Conservation (phyloP, 371 early-diverging fungal species). For the Mucor racemosus region DNA sequence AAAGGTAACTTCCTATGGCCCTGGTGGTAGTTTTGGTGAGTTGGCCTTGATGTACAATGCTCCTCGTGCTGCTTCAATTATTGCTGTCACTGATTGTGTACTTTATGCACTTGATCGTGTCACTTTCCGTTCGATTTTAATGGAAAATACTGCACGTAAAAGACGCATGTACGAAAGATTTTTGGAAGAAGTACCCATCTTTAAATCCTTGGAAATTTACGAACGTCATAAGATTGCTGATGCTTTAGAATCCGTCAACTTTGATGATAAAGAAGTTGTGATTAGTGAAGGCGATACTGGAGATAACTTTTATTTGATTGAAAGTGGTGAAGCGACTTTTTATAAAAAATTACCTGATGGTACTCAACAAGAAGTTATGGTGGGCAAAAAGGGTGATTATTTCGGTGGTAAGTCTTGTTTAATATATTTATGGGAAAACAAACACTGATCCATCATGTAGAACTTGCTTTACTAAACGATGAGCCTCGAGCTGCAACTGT, state of each 20-base stretch:
- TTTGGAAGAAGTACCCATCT: slow-evolving; percentile 84
- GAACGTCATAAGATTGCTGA: slow-evolving; percentile 95
- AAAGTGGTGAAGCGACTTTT: slow-evolving; percentile 81
- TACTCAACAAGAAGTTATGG: slow-evolving; percentile 61
- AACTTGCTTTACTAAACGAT: slow-evolving; percentile 88
- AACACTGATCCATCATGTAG: slow-evolving; percentile 27
- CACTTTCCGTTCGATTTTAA: slow-evolving; percentile 90
- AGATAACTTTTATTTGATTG: slow-evolving; percentile 83
- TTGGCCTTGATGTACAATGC: slow-evolving; percentile 98
- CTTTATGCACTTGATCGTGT: slow-evolving; percentile 95
- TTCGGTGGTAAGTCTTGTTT: slow-evolving; percentile 66
- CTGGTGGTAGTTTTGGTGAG: slow-evolving; percentile 96
- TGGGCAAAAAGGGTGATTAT: slow-evolving; percentile 81
- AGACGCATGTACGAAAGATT: slow-evolving; percentile 91
- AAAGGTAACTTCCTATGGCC: slow-evolving; percentile 76
- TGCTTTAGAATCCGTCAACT: slow-evolving; percentile 81
- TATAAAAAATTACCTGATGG: slow-evolving; percentile 59
- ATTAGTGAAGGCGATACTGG: slow-evolving; percentile 86
- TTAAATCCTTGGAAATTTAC: slow-evolving; percentile 80
- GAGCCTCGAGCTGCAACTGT: slow-evolving; percentile 87
- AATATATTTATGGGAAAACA: not conserved
- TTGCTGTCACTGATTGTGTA: slow-evolving; percentile 76
- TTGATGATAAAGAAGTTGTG: slow-evolving; percentile 77
- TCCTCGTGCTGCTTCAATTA: slow-evolving; percentile 93
- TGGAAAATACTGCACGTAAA: slow-evolving; percentile 82